phyloP scores from a whole-genome alignment of 192 early-diverging fungal species.

The Backusella parvicylindrica region DNA sequence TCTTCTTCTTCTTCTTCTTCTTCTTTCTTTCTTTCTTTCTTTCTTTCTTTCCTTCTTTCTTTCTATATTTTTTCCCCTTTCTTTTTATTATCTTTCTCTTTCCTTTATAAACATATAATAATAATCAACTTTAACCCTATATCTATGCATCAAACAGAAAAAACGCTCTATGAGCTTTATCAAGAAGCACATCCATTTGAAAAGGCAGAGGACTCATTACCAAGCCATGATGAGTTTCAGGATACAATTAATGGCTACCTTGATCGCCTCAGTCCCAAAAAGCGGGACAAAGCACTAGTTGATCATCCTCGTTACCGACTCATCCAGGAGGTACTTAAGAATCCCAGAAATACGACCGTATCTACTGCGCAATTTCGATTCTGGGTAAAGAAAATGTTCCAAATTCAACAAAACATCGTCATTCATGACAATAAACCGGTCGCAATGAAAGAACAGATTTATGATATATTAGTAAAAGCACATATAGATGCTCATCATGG shows the following conservation, averaged over 20 bases:
- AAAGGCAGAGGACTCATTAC: slow-evolving; percentile 31
- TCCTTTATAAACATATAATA: background rate
- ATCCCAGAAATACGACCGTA: slow-evolving; percentile 48
- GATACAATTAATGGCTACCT: slow-evolving; percentile 42
- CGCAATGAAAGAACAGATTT: slow-evolving; percentile 47
- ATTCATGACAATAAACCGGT: slow-evolving; percentile 52
- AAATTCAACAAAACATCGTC: slow-evolving; percentile 37
- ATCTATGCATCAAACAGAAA: background rate
- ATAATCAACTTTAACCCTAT: background rate
- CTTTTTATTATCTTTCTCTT: background rate
- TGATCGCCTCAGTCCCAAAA: slow-evolving; percentile 45
- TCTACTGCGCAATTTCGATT: slow-evolving; percentile 54
- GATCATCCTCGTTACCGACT: slow-evolving; percentile 45
- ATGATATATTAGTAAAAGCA: slow-evolving; percentile 44
- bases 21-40: background rate
- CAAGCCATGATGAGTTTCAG: slow-evolving; percentile 42
- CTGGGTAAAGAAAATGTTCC: slow-evolving; percentile 58
- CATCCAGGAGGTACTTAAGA: slow-evolving; percentile 46
- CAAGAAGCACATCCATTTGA: background rate
- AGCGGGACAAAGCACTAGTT: slow-evolving; percentile 49
- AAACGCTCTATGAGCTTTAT: background rate
- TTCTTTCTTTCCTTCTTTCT: background rate
- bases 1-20: background rate
- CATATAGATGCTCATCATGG: slow-evolving; percentile 51
- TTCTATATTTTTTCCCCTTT: background rate